Percentiles rank a stretch among this genome's conserved stretches.
Conservation (phyloP, 148 eudicot genomes). For the Vaccinium macrocarpon region DNA sequence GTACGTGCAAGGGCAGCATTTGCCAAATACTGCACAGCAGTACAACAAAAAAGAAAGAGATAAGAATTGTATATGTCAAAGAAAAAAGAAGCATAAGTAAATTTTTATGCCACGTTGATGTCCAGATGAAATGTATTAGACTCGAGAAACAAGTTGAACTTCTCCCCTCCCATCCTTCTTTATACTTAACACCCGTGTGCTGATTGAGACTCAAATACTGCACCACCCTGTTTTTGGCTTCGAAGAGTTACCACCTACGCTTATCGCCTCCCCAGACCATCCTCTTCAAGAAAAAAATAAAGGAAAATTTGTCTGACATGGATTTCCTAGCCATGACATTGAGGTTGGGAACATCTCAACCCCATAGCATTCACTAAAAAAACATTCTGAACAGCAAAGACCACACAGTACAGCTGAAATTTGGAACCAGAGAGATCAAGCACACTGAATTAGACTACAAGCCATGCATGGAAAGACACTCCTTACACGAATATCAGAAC, state of each 20-base stretch:
- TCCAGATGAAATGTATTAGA: background rate
- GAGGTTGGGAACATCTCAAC: background rate
- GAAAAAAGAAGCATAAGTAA: background rate
- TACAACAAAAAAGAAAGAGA: background rate
- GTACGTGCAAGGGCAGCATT: conserved; percentile 98
- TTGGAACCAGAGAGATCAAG: background rate
- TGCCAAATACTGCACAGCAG: conserved; percentile 75
- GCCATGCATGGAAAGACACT: background rate
- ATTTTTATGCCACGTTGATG: background rate
- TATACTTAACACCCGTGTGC: background rate
- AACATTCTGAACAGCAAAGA: background rate
- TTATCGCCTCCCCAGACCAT: background rate
- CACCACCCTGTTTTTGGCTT: background rate
- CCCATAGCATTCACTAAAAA: background rate
- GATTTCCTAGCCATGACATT: background rate
- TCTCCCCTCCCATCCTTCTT: background rate
- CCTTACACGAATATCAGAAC: background rate
- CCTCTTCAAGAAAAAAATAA: background rate
- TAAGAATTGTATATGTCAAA: background rate
- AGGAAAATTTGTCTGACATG: background rate
- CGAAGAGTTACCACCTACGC: background rate
- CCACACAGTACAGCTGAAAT: background rate
- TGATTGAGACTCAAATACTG: background rate
- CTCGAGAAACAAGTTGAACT: background rate
- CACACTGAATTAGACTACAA: background rate